phyloP scores from a whole-genome alignment of 805 yeast species.

The Saturnispora halmiae region DNA sequence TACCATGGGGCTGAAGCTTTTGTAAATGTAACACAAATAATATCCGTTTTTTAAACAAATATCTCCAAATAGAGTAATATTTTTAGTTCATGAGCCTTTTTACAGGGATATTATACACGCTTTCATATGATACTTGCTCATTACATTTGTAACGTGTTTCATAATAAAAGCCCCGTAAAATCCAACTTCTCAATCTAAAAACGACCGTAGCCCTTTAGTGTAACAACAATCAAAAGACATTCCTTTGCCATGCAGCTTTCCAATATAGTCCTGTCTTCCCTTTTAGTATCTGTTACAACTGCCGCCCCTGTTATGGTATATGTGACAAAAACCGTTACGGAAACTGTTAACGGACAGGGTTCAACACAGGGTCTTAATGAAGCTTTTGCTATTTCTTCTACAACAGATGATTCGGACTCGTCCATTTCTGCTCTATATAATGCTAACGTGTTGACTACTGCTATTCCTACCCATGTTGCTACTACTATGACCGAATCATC shows the following conservation, averaged over 20 bases:
- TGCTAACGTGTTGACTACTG: too few species aligned
- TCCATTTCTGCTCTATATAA: not conserved
- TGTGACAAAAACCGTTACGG: constrained; percentile 21
- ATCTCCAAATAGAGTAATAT: too few species aligned
- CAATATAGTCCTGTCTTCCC: constrained; percentile 15
- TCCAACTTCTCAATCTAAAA: not conserved
- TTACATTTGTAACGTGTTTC: not conserved
- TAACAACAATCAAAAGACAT: not conserved
- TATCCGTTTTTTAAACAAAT: too few species aligned
- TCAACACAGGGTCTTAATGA: constrained; percentile 10
- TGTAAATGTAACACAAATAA: too few species aligned
- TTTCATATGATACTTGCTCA: not conserved
- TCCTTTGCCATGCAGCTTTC: constrained; percentile 1
- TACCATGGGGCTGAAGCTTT: too few species aligned
- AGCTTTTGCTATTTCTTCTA: constrained; percentile 13
- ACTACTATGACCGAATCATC: too few species aligned
- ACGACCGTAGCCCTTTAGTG: not conserved
- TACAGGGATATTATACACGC: too few species aligned
- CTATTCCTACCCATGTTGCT: too few species aligned
- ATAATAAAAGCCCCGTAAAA: not conserved
- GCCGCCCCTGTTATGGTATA: constrained; percentile 21
- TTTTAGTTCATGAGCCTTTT: too few species aligned
- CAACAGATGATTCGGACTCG: not conserved
- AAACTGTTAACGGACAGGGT: constrained; percentile 19
- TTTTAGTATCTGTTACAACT: constrained; percentile 17